Conservation (phyloP, 139 green algal genomes). For the Yamagishiella unicocca region DNA sequence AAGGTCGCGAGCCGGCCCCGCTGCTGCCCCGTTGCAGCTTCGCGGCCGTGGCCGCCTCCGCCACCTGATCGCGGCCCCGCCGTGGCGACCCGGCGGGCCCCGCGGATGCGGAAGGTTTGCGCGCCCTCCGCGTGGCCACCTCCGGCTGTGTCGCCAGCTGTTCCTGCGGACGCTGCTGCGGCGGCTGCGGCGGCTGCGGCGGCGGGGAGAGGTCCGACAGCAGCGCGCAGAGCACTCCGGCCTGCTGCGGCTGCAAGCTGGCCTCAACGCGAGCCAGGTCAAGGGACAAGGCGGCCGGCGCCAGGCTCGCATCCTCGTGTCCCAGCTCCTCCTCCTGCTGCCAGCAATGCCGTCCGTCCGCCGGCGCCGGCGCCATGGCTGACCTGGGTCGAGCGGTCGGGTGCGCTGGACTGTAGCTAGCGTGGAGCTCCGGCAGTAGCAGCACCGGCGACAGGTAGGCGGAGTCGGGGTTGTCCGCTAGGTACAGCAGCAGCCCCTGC, state of each 20-base stretch:
- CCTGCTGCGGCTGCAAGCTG: conserved; percentile 43
- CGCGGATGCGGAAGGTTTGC: no score
- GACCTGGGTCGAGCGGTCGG: no score
- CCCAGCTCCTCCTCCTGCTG: no score
- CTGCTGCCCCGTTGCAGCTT: no score
- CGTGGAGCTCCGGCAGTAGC: conserved; percentile 10
- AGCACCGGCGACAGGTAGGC: conserved; percentile 42
- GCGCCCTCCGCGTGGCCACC: not conserved
- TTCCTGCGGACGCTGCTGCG: not conserved
- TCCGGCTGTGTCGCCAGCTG: not conserved
- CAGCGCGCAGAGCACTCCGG: conserved; percentile 22
- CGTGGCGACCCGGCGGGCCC: no score
- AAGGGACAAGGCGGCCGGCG: not conserved
- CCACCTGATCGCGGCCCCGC: no score
- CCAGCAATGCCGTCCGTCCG: no score
- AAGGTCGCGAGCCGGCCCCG: not conserved
- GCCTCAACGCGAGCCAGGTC: not conserved
- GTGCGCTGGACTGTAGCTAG: not conserved
- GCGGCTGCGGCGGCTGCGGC: not conserved
- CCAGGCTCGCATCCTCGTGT: not conserved
- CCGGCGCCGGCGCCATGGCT: not conserved
- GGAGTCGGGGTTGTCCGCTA: conserved; percentile 41
- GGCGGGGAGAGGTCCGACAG: conserved; percentile 3
- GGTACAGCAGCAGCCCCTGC: not conserved
- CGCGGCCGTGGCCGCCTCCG: no score